phyloP scores from a whole-genome alignment of 768 basidiomycete species.

The Gymnopilus junonius region DNA sequence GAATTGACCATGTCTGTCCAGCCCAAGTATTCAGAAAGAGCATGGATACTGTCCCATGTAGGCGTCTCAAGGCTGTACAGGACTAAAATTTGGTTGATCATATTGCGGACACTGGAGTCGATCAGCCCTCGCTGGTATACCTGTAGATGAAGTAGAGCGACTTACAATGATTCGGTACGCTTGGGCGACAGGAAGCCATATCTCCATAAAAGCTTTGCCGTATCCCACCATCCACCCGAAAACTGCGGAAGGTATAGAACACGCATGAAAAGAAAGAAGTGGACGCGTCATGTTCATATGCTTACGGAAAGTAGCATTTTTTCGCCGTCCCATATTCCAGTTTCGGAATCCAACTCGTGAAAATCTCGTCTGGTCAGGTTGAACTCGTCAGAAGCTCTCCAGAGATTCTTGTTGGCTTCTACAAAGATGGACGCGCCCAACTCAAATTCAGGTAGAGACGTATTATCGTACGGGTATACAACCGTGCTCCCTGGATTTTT shows the following conservation, averaged over 20 bases:
- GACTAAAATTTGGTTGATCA: conserved; percentile 54
- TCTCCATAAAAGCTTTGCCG: conserved; percentile 73
- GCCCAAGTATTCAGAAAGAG: conserved; percentile 55
- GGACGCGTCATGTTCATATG: not conserved
- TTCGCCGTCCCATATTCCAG: conserved; percentile 86
- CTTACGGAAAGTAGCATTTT: conserved; percentile 68
- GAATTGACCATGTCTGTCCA: conserved; percentile 54
- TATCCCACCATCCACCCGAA: conserved; percentile 71
- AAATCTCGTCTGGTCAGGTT: conserved; percentile 62
- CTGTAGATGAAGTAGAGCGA: not conserved
- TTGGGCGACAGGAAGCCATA: conserved; percentile 71
- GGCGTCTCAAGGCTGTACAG: conserved; percentile 61
- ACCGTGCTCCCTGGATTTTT: conserved; percentile 69
- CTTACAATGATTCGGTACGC: conserved; percentile 60
- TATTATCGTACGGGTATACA: conserved; percentile 73
- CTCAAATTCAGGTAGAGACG: conserved; percentile 67
- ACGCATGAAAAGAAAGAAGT: not conserved
- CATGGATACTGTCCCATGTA: conserved; percentile 65
- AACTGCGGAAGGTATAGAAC: conserved; percentile 33
- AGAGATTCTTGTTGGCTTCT: conserved; percentile 65
- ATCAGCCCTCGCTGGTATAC: not conserved
- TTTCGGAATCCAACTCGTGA: conserved; percentile 49
- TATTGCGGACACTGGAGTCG: conserved; percentile 51
- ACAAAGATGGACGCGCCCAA: conserved; percentile 92
- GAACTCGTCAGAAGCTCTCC: conserved; percentile 82